Base-by-base conservation (phyloP, 352 stramenopile species). In the Aphanomyces invadans region DNA sequence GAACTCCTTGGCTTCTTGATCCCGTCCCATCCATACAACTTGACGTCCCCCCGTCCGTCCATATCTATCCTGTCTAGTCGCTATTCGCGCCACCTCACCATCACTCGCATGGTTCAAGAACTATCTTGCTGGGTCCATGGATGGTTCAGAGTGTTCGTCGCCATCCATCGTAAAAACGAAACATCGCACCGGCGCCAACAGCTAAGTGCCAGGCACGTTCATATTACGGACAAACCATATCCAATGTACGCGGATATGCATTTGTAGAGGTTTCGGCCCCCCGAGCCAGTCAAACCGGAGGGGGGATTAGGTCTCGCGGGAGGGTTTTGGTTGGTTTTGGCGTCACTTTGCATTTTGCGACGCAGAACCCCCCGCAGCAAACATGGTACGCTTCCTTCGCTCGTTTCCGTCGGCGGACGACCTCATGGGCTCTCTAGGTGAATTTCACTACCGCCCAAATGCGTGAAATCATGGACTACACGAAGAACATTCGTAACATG, bases 401-500 rank as follows among this genome's bases (percentile, higher is more conserved):
- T 23, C 11, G 33, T 29, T 12, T 33, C 19, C 17, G 0, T 17
- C 17, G 25, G 26, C 1, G 23, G 25, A 23, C 29, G 42, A 44
- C 7, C n/a, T 33, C 3, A 63, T 57, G 45, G 55, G 60, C 0
- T 42, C 36, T 42, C 7, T 72, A 91, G 97, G 96, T 99, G 72
- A 99, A 99, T 92, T 99, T 99, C 82, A 99, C 97, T 74, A 87
- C 97, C 74, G 96, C 99, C 53, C 97, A 99, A 87, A 98, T 99
- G 90, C 92, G 97, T 82, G 90, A 97, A 74, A 92, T 95, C 80
- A 92, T 92, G 83, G 96, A 99, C 92, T 94, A 98, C 81, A 99
- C 98, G 76, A 95, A 99, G 88, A 99, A 99, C 88, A 99, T 99
- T 87, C 93, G 97, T 90, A 99, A 98, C 77, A 99, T 99, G 94